phyloP scores from a whole-genome alignment of 2,329 filamentous ascomycete species.

The Trichoderma sp. region DNA sequence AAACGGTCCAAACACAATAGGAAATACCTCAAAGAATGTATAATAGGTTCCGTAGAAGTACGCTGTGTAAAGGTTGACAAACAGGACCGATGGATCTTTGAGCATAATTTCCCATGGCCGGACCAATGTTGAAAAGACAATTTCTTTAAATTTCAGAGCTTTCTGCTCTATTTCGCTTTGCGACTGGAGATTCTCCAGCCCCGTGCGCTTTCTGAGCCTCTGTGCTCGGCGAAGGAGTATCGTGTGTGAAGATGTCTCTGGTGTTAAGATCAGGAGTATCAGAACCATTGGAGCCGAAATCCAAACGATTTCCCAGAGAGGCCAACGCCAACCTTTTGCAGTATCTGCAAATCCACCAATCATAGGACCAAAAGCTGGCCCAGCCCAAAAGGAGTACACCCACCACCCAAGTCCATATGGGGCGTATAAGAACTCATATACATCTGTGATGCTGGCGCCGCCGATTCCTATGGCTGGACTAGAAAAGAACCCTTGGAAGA shows the following conservation, averaged over 20 bases:
- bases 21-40: not conserved
- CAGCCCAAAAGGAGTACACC: not conserved
- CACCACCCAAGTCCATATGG: not conserved
- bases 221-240: not conserved
- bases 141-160: slow-evolving; percentile 28
- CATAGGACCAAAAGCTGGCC: not conserved
- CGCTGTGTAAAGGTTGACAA: slow-evolving; percentile 45
- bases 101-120: slow-evolving; percentile 40
- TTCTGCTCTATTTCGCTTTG: not conserved
- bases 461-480: slow-evolving; percentile 65
- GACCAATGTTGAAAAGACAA: slow-evolving; percentile 33
- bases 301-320: not conserved
- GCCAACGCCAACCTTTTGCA: not conserved
- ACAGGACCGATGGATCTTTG: slow-evolving; percentile 41
- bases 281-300: not conserved
- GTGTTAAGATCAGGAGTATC: not conserved
- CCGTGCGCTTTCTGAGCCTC: not conserved
- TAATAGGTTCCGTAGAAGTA: slow-evolving; percentile 46
- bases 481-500: slow-evolving; percentile 67
- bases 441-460: slow-evolving; percentile 54
- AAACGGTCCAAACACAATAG: not conserved
- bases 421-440: slow-evolving; percentile 48
- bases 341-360: not conserved
- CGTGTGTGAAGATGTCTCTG: not conserved
- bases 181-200: not conserved